Percentiles rank a stretch among this genome's conserved stretches.
phyloP scores from a whole-genome alignment of 352 stramenopile species.

The Phytophthora hibernalis region DNA sequence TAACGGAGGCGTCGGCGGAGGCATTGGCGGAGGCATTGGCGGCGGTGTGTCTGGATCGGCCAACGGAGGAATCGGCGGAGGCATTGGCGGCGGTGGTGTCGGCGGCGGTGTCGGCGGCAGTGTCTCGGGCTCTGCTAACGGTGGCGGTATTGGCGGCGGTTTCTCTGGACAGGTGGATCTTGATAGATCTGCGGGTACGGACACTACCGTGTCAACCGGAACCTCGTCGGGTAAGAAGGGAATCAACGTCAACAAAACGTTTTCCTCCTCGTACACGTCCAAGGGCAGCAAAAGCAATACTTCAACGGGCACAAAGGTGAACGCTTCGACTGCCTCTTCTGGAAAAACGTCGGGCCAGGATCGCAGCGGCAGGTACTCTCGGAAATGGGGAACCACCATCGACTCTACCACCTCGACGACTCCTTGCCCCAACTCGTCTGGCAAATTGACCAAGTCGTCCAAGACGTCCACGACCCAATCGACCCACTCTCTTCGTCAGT shows the following conservation, averaged over 20 bases:
- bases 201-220: no score
- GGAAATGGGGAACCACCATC: neutral
- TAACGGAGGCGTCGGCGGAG: neutral
- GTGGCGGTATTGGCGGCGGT: neutral
- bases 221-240: neutral
- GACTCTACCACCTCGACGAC: neutral
- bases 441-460: neutral
- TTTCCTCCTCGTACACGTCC: neutral
- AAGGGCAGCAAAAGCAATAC: neutral
- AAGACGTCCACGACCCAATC: neutral
- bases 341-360: neutral
- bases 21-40: slow-evolving; percentile 1
- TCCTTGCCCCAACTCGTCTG: neutral
- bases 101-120: neutral
- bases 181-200: no score
- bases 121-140: neutral
- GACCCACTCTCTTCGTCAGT: slow-evolving; percentile 5
- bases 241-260: neutral
- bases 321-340: neutral
- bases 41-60: neutral
- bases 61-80: neutral
- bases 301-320: neutral
- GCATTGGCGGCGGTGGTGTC: neutral
- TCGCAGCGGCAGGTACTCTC: neutral
- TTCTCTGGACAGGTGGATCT: no score